A percentile compares a stretch with the other conserved stretches of the same genome.
Evolutionary conservation across 129 eudicot genomes (phyloP).

Genomic region (Artemisia annua): DNA sequence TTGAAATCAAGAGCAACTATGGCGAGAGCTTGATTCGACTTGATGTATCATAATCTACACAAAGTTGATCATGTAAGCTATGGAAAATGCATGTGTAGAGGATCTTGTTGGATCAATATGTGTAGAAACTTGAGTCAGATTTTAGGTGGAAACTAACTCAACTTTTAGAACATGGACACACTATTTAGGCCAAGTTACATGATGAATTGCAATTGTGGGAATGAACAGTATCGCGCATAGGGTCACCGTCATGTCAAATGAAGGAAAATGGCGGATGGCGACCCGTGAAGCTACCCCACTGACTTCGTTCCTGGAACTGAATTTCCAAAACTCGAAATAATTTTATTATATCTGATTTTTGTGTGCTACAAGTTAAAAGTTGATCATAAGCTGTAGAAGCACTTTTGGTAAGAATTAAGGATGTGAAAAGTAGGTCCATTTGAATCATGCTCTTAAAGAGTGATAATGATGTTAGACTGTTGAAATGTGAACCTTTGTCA

Average conservation of each 20-base stretch:
- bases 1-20: background rate
- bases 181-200: background rate
- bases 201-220: constrained; percentile 7
- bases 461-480: background rate
- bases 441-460: background rate
- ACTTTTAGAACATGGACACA: constrained; percentile 1
- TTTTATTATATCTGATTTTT: background rate
- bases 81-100: background rate
- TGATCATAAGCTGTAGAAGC: background rate
- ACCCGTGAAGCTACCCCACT: constrained; percentile 4
- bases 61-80: background rate
- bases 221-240: background rate
- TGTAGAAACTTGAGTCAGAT: background rate
- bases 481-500: constrained; percentile 10
- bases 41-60: too few relatives aligned
- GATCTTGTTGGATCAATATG: background rate
- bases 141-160: background rate
- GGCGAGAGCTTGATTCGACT: too few relatives aligned
- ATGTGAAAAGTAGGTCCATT: constrained; percentile 10
- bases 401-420: background rate
- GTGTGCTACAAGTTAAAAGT: background rate
- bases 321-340: background rate
- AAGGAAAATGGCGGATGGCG: too few relatives aligned
- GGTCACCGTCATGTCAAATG: constrained; percentile 4
- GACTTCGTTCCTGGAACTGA: background rate